Evolutionary conservation across 768 basidiomycete species (phyloP), one percentile per base, ranked within the genome.

Genomic region (Termitomyces eurrhizus): DNA sequence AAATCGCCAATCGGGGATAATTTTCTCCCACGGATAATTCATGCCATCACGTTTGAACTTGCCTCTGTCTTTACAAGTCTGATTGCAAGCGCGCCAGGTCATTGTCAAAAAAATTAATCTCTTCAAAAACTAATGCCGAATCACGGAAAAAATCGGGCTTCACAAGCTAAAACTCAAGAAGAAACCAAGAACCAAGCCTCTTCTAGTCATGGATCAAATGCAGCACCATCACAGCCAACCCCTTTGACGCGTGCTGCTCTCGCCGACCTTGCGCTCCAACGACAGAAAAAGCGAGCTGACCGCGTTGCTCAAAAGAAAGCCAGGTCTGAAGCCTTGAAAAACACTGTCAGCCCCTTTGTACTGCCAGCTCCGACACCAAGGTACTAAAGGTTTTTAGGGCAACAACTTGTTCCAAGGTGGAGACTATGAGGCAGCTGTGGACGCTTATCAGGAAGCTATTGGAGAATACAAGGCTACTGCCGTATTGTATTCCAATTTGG

Each of bases 401-500:
- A 76, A 77, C 53, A 61, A 64, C 5, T 57, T 67, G 26, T 75
- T 74, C 59, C 69, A 68, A 54, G 56, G 66, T 36, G 74, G 72
- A 5, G 66, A 71, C 51, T 77, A 74, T 48, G 24, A 65, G 18
- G 69, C 62, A 24, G 77, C 77, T 1, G 68, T 68, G 1, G 56
- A 44, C 1, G 51, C 64, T 18, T 78, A 77, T 55, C 66, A 63
- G 7, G 52, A 60, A 12, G 74, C 73, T 0, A 71, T 74, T 26
- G 65, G 67, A 4, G 45, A 72, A 2, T 70, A 70, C 63, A 70
- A 72, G n/a, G 70, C 72, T 13, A 75, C 77, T 46, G 67, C 73
- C 5, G 64, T 66, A 0, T 70, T 77, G 36, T 68, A 72, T 59
- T 73, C 77, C 46, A 73, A 74, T 54, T 66, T 78, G 13, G 72